Base-by-base conservation (phyloP, 306 rosid genomes). In the Rosa multiflora region DNA sequence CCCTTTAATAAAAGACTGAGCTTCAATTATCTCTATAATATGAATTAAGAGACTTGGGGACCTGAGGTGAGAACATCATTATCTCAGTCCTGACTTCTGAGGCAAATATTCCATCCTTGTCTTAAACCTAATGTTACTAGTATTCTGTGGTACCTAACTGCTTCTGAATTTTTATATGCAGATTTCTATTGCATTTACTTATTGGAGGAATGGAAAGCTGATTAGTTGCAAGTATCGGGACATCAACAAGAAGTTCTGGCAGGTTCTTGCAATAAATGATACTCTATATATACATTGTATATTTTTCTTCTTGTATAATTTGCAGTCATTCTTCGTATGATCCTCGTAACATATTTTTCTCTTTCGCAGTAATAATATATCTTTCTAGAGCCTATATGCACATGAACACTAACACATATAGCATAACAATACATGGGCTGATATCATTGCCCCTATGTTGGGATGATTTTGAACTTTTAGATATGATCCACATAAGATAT, bases 191-290 rank as follows among this genome's bases (percentile, higher is more conserved):
- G 98, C 97, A 63, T 95, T 95, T 88, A 72, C 97, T 42, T 95
- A 95, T 80, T 75, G 77, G 82, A 89, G 89, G 44, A 74, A 86
- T 66, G 88, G 92, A 82, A 51, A 15, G 26, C 88, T 95, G 70
- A 73, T 91, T 72, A 88, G 96, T 87, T 95, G 99, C 97, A 95
- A 95, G 87, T 95, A 93, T 78, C 92, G 99, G 64, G 96, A 95
- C 79, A 77, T 85, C 81, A 76, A 85, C 87, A 95, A 93, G 88
- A 78, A 61, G 51, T 95, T 93, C 91, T 93, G 99, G 98, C 97
- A 93, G 99, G 99, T 95, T 79, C 39, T 70, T 70, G 67, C 82
- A 49, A 58, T 42, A 72, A 70, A 48, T 78, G 67, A 67, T 81
- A 8, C 75, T n/a, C 72, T 44, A 44, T 44, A 44, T 44, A 32